Base-by-base conservation (phyloP, 2,329 filamentous ascomycete genomes). In the Clonostachys solani region DNA sequence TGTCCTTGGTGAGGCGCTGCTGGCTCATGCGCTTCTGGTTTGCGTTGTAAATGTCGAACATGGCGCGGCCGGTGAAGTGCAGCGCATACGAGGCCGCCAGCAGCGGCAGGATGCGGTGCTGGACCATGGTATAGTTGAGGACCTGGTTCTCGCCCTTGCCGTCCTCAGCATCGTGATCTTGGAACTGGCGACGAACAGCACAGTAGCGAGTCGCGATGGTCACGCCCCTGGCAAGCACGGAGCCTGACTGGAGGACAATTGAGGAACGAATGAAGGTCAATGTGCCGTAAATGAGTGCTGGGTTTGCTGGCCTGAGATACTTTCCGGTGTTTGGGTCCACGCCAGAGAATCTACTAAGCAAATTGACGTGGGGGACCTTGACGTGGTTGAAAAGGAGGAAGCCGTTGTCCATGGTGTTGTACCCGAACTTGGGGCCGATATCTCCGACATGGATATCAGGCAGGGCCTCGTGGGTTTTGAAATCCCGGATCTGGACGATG, bases 321-420 rank as follows among this genome's bases (percentile, higher is more conserved):
- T 16, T 44, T 17, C 46, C 46, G 0, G 87, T 83, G 13, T 79
- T 73, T 3, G 81, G 79, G 58, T 90, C 84, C 44, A 91, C 77
- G 4, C 78, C 71, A 0, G 85, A 86, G 69, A 84, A 90, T n/a
- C 78, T 74, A 45, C 83, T 81, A 44, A 91, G 68, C 84, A 91
- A 87, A 67, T 81, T 85, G 53, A 82, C 67, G 60, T 91, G 86
- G 2, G 87, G 87, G 15, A 91, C 72, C 64, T 89, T 57, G 42
- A 88, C 74, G 16, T 89, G 73, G 69, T 90, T 90, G 66, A 92
- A 83, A 18, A 91, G 75, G 12, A 90, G 68, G 72, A 87, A 91
- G 2, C 87, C 87, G 55, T 91, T 92, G 63, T 91, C 87, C 86
- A 89, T 89, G 46, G 84, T 88, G 65, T 87, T 87, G 69, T 87